Percentiles rank a stretch among this genome's conserved stretches.
Evolutionary conservation across 176 grass and related monocot species (phyloP).

Genomic region (Carex myosuroides): DNA sequence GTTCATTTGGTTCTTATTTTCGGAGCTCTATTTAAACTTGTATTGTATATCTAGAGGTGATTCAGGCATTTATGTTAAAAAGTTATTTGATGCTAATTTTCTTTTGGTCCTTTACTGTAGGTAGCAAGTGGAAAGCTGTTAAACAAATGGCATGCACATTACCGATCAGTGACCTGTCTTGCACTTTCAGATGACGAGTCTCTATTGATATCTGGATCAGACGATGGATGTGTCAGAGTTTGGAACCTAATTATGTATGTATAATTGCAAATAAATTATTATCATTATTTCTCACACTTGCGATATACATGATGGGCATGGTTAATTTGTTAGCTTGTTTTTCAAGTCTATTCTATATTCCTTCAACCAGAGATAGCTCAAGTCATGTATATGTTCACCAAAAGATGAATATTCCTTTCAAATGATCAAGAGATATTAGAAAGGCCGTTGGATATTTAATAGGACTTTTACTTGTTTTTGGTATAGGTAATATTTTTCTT

Average conservation of each 20-base stretch:
- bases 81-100: background rate
- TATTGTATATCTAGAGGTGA: background rate
- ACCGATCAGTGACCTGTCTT: slow-evolving; percentile 74
- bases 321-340: background rate
- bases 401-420: background rate
- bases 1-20: background rate
- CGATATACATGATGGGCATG: background rate
- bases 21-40: background rate
- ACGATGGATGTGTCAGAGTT: slow-evolving; percentile 66
- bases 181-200: slow-evolving; percentile 54
- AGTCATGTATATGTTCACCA: background rate
- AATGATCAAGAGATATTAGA: background rate
- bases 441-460: background rate
- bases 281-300: background rate
- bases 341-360: background rate
- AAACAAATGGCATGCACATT: slow-evolving; percentile 72
- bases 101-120: slow-evolving; percentile 29
- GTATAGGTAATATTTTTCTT: slow-evolving; percentile 2
- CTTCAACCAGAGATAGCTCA: background rate
- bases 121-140: slow-evolving; percentile 73
- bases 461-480: background rate
- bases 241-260: slow-evolving; percentile 83
- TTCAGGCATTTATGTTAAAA: background rate
- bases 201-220: slow-evolving; percentile 65
- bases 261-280: background rate